Evolutionary conservation across 1,139 yeast species (phyloP), one percentile per base, ranked within the genome.

Genomic region (Lodderomyces margitis): DNA sequence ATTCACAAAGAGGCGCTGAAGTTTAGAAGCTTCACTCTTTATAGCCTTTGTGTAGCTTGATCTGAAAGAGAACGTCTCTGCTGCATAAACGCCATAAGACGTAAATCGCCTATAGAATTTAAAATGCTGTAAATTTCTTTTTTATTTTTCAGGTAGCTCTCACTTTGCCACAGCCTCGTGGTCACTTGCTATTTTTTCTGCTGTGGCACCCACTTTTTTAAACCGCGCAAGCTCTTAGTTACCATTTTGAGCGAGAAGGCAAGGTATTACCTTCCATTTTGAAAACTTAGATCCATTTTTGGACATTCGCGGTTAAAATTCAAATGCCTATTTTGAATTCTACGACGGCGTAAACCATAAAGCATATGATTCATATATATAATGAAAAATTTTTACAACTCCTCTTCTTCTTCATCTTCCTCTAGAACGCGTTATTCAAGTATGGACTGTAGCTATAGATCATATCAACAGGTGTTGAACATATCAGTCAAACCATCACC

Each of bases 381-480:
- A 19, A n/a, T 27, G 34, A 34, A 39, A 34, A 40, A 16, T 33
- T 35, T 33, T 25, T 9, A 4, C 4, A 28, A 24, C 32, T 39
- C 36, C 11, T 17, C 8, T 21, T 31, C 14, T 33, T 2, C 16
- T 14, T 27, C 17, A 4, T 19, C 10, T 14, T 21, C 19, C 16
- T 28, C 32, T 15, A 5, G 14, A 8, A 28, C n/a, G 32, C 16
- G 10, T n/a, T 15, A 28, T 28, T 12, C 3, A 31, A 42, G 11
- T 3, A 46, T 44, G 48, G 49, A 42, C 37, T 20, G 37, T 8
- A 48, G 35, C 42, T 72, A 72, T 59, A 71, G 65, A 52, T 46
- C 59, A 20, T 72, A 71, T 50, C 78, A 72, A 51, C 73, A 71
- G 52, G 74, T 71, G 41, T 53, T 71, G 40, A 62, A 66, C 46